Conservation (phyloP, 768 basidiomycete species). For the Rhodosporidiobolus sp. region DNA sequence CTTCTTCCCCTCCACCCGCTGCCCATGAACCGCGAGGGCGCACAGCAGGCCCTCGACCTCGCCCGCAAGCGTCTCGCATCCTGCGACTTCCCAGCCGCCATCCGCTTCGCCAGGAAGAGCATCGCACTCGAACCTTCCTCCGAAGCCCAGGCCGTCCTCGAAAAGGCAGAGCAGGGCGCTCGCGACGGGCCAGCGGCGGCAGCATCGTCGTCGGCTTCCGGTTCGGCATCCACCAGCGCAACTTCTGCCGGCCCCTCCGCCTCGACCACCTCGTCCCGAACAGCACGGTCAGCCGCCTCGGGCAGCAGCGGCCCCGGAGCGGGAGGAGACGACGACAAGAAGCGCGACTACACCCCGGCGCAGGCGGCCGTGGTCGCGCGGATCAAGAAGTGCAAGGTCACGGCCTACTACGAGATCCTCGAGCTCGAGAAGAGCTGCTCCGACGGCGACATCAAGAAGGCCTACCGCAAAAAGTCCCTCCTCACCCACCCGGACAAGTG, state of each 20-base stretch:
- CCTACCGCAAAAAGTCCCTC: conserved; percentile 79
- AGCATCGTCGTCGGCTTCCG: conserved; percentile 48
- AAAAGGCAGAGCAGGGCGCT: conserved; percentile 49
- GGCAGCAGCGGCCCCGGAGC: background rate
- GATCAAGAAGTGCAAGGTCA: conserved; percentile 77
- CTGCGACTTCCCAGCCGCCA: conserved; percentile 70
- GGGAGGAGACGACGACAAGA: background rate
- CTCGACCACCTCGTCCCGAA: conserved; percentile 40
- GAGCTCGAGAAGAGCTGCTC: conserved; percentile 73
- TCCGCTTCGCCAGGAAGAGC: conserved; percentile 86
- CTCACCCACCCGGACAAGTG: conserved; percentile 78
- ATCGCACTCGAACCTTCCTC: conserved; percentile 74
- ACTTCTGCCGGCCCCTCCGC: conserved; percentile 69
- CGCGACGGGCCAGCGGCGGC: background rate
- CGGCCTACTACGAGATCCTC: conserved; percentile 91
- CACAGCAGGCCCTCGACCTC: conserved; percentile 61
- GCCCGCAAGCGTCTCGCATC: conserved; percentile 70
- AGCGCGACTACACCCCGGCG: conserved; percentile 66
- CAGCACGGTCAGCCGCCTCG: background rate
- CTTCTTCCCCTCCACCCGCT: too few species aligned
- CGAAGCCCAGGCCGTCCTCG: conserved; percentile 68
- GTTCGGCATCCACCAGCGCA: conserved; percentile 49
- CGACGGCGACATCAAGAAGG: conserved; percentile 82
- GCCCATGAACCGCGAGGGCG: conserved; percentile 24
- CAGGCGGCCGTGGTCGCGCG: conserved; percentile 78